These are phyloP conservation scores for Pythium sukuiense DNA, from an alignment of 352 stramenopile genomes.

Conservation along the genomic window DNA sequence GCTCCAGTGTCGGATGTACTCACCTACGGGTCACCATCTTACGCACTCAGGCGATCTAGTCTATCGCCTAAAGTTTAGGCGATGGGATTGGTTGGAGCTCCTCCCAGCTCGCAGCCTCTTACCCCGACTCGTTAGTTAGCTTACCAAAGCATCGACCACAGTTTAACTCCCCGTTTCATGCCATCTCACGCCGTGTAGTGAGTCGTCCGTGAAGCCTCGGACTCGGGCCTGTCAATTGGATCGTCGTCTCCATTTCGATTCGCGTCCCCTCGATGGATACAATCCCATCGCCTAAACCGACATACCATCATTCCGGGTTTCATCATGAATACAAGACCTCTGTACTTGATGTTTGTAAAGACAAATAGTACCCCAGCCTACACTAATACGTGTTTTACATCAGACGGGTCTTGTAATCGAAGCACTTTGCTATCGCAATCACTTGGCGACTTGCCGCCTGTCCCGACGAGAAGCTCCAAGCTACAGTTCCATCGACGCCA, in stretches of 20 bases:
- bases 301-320: background rate
- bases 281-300: background rate
- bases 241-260: background rate
- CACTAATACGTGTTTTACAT: background rate
- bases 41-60: no score
- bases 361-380: background rate
- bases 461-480: background rate
- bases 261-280: background rate
- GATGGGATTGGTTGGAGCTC: no score
- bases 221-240: no score
- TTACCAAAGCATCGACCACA: no score
- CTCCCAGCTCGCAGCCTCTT: no score
- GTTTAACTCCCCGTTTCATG: no score
- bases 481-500: background rate
- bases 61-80: no score
- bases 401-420: background rate
- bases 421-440: background rate
- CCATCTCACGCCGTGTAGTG: no score
- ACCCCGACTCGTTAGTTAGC: no score
- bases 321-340: background rate
- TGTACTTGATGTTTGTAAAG: background rate
- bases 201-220: no score
- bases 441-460: background rate
- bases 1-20: no score
- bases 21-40: no score